These are phyloP conservation scores for Cryptococcus floricola DNA, from an alignment of 1,284 basidiomycete genomes.

Conservation along the genomic window DNA sequence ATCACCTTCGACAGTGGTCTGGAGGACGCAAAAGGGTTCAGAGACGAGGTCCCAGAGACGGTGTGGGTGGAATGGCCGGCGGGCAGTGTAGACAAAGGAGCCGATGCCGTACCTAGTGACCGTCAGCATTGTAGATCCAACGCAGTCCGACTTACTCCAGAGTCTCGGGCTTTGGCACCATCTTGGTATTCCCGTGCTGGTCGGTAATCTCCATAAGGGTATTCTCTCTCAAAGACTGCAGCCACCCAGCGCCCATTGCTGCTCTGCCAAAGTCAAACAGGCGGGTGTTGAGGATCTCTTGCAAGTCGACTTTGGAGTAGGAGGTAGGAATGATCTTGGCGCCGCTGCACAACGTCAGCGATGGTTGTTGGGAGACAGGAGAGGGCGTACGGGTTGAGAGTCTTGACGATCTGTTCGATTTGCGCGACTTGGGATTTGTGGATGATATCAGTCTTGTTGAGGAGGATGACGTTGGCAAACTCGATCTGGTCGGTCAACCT, in stretches of 20 bases:
- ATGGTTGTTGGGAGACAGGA: not conserved
- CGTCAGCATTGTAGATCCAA: not conserved
- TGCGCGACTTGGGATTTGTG: constrained; percentile 33
- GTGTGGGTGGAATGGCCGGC: constrained; percentile 51
- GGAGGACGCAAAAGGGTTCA: constrained; percentile 49
- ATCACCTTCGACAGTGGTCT: constrained; percentile 37
- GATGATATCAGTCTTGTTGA: constrained; percentile 52
- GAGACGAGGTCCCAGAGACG: constrained; percentile 51
- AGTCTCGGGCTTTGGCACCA: constrained; percentile 50
- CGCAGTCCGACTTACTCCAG: constrained; percentile 30
- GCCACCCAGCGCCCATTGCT: constrained; percentile 51
- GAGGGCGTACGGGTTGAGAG: constrained; percentile 49
- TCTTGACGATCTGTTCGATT: constrained; percentile 44
- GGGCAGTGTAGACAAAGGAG: constrained; percentile 45
- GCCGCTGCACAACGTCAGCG: constrained; percentile 4
- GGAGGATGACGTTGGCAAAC: constrained; percentile 51
- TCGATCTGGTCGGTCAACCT: constrained; percentile 51
- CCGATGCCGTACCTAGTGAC: constrained; percentile 42
- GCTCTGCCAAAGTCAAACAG: constrained; percentile 51
- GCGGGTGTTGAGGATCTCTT: constrained; percentile 43
- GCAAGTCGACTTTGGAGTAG: constrained; percentile 45
- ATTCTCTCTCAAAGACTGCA: constrained; percentile 48
- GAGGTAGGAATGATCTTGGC: constrained; percentile 45
- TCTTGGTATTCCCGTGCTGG: constrained; percentile 24
- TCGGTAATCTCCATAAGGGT: constrained; percentile 25